phyloP scores from a whole-genome alignment of 345 rosid species.

The Eucalyptus curtisii region DNA sequence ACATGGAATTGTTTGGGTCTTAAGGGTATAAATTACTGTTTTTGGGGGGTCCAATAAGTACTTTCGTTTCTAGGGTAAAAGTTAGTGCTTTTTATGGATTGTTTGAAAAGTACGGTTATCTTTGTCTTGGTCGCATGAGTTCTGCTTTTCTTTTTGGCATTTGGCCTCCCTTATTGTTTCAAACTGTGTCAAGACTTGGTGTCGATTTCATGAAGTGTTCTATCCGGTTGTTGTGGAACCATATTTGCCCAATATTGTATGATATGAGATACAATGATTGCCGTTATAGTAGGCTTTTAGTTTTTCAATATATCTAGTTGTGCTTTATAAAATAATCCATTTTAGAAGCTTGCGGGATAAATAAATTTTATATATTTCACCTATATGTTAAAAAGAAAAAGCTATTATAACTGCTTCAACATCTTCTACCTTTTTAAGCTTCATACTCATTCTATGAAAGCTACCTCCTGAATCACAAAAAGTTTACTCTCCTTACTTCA shows the following conservation, averaged over 20 bases:
- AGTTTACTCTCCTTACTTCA: not conserved
- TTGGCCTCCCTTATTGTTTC: not conserved
- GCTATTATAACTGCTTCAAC: not conserved
- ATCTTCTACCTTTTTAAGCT: not conserved
- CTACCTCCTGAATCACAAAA: not conserved
- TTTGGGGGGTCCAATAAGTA: not conserved
- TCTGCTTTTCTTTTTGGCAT: not conserved
- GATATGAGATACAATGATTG: not conserved
- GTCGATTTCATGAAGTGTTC: not conserved
- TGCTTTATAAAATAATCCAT: not conserved
- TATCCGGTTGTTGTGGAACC: not conserved
- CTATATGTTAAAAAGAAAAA: not conserved
- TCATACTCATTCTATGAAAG: not conserved
- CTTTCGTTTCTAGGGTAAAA: not conserved
- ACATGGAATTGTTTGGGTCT: not conserved
- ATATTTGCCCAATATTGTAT: not conserved
- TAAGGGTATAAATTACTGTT: not conserved
- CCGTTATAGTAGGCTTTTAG: not conserved
- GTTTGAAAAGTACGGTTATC: not conserved
- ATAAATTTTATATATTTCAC: not conserved
- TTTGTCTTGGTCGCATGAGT: not conserved
- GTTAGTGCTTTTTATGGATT: not conserved
- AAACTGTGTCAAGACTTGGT: not conserved
- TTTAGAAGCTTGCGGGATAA: not conserved
- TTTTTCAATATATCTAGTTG: not conserved